Conservation (phyloP, 169 alveolate genomes). For the Plasmodium coatneyi region DNA sequence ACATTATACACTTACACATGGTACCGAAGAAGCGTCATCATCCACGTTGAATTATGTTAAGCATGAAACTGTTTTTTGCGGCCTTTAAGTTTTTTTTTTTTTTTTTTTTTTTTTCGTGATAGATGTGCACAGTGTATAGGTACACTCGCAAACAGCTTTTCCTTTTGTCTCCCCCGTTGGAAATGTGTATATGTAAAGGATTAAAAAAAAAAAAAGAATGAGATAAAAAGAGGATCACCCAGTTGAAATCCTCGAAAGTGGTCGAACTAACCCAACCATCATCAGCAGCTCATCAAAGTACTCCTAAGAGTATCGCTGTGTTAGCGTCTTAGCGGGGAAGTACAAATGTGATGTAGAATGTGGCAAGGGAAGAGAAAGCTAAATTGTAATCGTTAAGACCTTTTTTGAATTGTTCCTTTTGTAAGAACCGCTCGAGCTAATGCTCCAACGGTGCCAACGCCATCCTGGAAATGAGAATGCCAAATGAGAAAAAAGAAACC, state of each 20-base stretch:
- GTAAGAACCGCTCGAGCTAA: background rate
- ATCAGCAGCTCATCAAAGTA: background rate
- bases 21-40: background rate
- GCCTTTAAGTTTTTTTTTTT: background rate
- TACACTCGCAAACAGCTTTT: background rate
- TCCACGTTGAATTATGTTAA: background rate
- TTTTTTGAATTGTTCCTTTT: background rate
- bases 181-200: background rate
- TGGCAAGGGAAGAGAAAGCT: background rate
- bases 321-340: background rate
- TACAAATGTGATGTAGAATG: background rate
- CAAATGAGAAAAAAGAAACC: background rate
- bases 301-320: background rate
- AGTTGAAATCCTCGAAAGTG: background rate
- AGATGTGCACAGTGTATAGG: background rate
- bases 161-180: background rate
- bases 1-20: background rate
- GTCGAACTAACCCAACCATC: background rate
- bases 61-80: background rate
- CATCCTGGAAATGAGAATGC: background rate
- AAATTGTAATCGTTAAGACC: background rate
- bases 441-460: background rate
- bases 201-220: background rate
- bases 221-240: background rate
- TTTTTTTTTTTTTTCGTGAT: constrained; percentile 1